Conservation (phyloP, 805 yeast species). For the Starmerella gropengiesseri region DNA sequence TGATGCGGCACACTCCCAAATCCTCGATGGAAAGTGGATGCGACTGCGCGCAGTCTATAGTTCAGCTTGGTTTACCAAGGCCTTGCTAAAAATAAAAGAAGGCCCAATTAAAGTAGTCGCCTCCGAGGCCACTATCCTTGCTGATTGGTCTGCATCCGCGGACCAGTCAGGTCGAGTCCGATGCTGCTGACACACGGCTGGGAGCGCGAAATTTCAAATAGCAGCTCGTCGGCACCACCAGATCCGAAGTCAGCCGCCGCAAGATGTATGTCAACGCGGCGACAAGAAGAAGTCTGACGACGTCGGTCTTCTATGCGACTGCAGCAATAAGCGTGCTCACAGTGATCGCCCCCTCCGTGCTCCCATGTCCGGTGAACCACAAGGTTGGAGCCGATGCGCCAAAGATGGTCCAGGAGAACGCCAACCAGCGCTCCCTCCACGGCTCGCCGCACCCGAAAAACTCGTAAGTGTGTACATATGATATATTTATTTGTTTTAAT, state of each 20-base stretch:
- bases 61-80: no score
- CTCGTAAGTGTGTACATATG: no score
- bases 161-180: slow-evolving; percentile 1
- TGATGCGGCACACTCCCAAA: no score
- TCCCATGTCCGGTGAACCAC: slow-evolving; percentile 28
- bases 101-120: no score
- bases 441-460: no score
- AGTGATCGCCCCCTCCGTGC: slow-evolving; percentile 38
- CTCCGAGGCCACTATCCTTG: no score
- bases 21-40: no score
- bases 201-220: neutral
- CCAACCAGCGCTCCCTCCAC: no score
- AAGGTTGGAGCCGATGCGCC: slow-evolving; percentile 22
- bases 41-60: no score
- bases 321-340: slow-evolving; percentile 63
- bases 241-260: neutral
- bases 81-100: no score
- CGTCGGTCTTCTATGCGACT: slow-evolving; percentile 60
- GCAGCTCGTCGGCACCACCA: neutral
- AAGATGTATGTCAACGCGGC: slow-evolving; percentile 27
- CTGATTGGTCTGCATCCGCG: no score
- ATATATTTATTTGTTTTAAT: neutral
- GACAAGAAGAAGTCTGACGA: slow-evolving; percentile 37
- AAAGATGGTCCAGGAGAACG: slow-evolving; percentile 3
- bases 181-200: slow-evolving; percentile 3